Evolutionary conservation across 768 basidiomycete genomes (phyloP).

Genomic region (Dendrothele bispora): DNA sequence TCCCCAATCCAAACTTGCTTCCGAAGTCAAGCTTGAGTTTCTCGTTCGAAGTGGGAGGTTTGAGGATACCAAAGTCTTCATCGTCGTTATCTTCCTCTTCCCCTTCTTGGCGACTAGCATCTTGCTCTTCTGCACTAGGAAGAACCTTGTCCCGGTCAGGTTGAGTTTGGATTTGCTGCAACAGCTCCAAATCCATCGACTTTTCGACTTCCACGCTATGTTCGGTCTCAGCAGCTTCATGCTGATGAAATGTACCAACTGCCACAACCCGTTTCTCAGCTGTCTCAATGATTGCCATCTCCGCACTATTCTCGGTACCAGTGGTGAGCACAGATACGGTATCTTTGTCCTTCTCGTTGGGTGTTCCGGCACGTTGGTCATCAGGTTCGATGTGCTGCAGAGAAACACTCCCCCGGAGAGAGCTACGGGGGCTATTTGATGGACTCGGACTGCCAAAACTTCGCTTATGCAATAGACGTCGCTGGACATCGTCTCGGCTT

Average conservation of each 20-base stretch:
- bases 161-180: background rate
- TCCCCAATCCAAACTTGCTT: conserved; percentile 42
- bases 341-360: conserved; percentile 41
- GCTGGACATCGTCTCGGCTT: conserved; percentile 43
- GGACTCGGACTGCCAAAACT: conserved; percentile 37
- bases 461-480: conserved; percentile 36
- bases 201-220: conserved; percentile 4
- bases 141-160: conserved; percentile 3
- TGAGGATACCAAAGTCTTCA: conserved; percentile 31
- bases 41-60: conserved; percentile 16
- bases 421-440: conserved; percentile 11
- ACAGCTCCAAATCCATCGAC: background rate
- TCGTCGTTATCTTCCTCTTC: conserved; percentile 21
- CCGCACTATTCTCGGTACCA: conserved; percentile 45
- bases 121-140: conserved; percentile 18
- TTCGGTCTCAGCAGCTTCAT: conserved; percentile 7
- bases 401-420: background rate
- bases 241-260: conserved; percentile 5
- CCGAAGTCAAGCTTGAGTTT: conserved; percentile 46
- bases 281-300: conserved; percentile 48
- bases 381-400: no score
- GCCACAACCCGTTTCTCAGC: conserved; percentile 41
- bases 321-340: conserved; percentile 38
- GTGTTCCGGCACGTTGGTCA: no score
- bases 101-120: conserved; percentile 6